phyloP scores from a whole-genome alignment of 2,329 filamentous ascomycete species.

The Blastomyces parvus region DNA sequence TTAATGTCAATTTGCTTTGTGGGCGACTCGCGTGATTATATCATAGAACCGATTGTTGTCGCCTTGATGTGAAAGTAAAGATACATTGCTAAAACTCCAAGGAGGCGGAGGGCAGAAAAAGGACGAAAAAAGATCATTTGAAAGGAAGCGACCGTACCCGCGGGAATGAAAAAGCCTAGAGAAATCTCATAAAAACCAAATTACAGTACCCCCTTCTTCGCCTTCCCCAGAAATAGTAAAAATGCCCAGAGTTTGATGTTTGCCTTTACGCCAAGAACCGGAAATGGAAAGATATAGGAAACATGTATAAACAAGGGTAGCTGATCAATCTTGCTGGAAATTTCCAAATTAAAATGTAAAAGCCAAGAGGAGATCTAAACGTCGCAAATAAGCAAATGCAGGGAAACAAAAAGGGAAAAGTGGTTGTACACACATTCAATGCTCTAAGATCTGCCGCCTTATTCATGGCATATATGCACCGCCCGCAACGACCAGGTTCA shows the following conservation, averaged over 20 bases:
- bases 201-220: background rate
- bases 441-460: background rate
- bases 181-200: background rate
- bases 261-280: background rate
- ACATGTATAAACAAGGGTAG: background rate
- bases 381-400: background rate
- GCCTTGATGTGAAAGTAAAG: background rate
- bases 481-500: constrained; percentile 86
- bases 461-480: constrained; percentile 54
- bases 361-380: background rate
- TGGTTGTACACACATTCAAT: background rate
- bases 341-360: background rate
- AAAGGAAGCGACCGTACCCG: background rate
- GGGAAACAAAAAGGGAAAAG: background rate
- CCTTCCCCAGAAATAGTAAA: background rate
- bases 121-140: background rate
- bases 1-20: background rate
- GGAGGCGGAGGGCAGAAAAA: background rate
- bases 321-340: background rate
- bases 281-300: background rate
- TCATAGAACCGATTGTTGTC: background rate
- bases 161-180: background rate
- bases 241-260: background rate
- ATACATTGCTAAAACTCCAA: background rate
- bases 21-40: background rate